Base-by-base conservation (phyloP, 2,329 filamentous ascomycete species). In the Arthrobotrys musiformis region DNA sequence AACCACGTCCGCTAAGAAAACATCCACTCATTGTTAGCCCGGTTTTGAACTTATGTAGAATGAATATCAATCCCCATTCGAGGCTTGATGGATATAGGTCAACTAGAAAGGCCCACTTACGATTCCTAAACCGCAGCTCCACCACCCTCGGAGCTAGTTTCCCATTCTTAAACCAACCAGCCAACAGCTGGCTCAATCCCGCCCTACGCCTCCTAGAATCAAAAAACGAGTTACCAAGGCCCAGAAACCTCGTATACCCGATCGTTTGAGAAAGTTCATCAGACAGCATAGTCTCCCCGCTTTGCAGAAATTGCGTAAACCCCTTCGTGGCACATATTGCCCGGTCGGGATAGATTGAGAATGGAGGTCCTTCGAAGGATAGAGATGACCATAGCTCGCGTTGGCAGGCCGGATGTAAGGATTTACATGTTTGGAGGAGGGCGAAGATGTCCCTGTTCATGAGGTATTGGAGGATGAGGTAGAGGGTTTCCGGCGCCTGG, bases 341-440 rank as follows among this genome's bases (percentile, higher is more conserved):
- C 13, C 22, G 35, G 3, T 13, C 37, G 4, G 33, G 33, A 17
- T 61, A 26, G 8, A 24, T 40, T 8, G 5, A 8, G 8, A 15
- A 37, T 8, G 2, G 1, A 4, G 8, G 0, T n/a, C 11, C 8
- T 13, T 33, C 30, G n/a, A 68, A 35, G 15, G 5, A 15, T 2
- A 68, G 24, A 7, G 19, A 1, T 9, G 50, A 58, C 64, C 64
- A 68, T 33, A 68, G 24, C 4, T 68, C 19, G 6, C 35, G 35
- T 13, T 68, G 30, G 19, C 50, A 68, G 4, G 19, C 40, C 1
- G 64, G 64, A 15, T 68, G 60, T 8, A 68, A 24, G 5, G 64
- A 58, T 58, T 68, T 68, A 19, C 50, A 68, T 0, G 64, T 68
- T n/a, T 4, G 50, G 19, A 68, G 48, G 15, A 68, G 50, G 17